phyloP scores from a whole-genome alignment of 805 yeast species.

The Scheffersomyces coipomensis region DNA sequence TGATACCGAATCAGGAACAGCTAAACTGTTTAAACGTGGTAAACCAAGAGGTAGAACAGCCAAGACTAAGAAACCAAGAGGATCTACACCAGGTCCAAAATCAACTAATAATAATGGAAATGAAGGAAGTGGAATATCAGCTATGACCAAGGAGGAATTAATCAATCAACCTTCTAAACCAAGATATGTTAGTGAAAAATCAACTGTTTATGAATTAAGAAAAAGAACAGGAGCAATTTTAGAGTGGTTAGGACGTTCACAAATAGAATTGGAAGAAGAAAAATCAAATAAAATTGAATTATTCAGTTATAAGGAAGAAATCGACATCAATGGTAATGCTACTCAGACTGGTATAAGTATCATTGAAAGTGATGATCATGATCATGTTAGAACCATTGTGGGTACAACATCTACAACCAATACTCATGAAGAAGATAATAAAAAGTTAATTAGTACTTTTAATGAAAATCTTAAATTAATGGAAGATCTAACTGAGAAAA shows the following conservation, averaged over 20 bases:
- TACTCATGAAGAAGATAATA: constrained; percentile 20
- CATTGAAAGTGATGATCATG: no score
- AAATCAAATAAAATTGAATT: constrained; percentile 54
- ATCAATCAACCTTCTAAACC: constrained; percentile 78
- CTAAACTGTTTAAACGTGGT: constrained; percentile 8
- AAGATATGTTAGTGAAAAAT: constrained; percentile 73
- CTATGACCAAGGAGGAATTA: constrained; percentile 40
- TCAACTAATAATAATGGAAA: constrained; percentile 5
- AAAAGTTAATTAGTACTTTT: constrained; percentile 41
- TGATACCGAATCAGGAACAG: constrained; percentile 1
- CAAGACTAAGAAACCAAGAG: constrained; percentile 9
- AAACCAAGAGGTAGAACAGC: constrained; percentile 7
- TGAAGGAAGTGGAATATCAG: not conserved
- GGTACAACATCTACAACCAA: not conserved
- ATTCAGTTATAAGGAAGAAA: constrained; percentile 41
- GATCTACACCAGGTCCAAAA: constrained; percentile 13
- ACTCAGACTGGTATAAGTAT: no score
- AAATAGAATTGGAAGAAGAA: constrained; percentile 76
- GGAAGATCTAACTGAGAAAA: constrained; percentile 70
- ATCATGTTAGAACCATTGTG: not conserved
- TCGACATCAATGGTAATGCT: constrained; percentile 1
- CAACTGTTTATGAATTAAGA: constrained; percentile 79
- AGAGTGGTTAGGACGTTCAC: constrained; percentile 88
- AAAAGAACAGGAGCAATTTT: constrained; percentile 85
- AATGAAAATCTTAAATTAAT: constrained; percentile 61